These are phyloP conservation scores for Cyclocybe cylindracea DNA, from an alignment of 768 basidiomycete species.

Conservation along the genomic window DNA sequence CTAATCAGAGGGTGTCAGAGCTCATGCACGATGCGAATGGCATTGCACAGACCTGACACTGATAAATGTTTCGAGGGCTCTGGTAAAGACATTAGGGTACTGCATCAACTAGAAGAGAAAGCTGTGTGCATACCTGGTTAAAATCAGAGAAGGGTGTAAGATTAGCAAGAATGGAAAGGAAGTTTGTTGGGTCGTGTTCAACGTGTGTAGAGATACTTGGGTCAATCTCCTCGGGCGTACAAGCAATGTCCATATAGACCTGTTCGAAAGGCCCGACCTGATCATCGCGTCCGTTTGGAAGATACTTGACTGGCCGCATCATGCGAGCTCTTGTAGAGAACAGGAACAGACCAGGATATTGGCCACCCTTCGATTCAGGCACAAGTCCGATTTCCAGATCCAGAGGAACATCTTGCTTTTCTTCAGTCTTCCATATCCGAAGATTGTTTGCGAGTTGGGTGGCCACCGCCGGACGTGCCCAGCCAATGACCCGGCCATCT, in stretches of 20 bases:
- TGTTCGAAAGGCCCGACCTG: constrained; percentile 97
- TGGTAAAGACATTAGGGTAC: constrained; percentile 26
- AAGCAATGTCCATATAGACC: constrained; percentile 98
- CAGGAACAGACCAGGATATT: constrained; percentile 94
- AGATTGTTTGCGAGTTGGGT: constrained; percentile 81
- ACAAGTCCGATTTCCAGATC: constrained; percentile 96
- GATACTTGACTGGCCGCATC: constrained; percentile 97
- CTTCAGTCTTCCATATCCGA: constrained; percentile 94
- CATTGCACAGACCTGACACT: constrained; percentile 72
- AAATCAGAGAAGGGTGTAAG: constrained; percentile 99
- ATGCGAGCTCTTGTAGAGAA: constrained; percentile 87
- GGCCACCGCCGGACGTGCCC: constrained; percentile 77
- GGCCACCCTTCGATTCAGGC: constrained; percentile 86
- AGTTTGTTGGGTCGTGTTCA: constrained; percentile 92
- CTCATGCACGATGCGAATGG: neutral
- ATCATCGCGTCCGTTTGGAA: constrained; percentile 84
- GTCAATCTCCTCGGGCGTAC: constrained; percentile 83
- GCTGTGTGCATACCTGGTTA: constrained; percentile 72
- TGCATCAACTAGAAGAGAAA: constrained; percentile 13
- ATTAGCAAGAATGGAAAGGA: constrained; percentile 95
- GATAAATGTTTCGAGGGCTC: constrained; percentile 91
- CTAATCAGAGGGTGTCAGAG: constrained; percentile 34
- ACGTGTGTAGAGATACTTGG: constrained; percentile 82
- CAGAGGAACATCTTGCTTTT: constrained; percentile 75
- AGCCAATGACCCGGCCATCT: constrained; percentile 95